Base-by-base conservation (phyloP, 2,329 filamentous ascomycete species). In the Alternaria consortialis region DNA sequence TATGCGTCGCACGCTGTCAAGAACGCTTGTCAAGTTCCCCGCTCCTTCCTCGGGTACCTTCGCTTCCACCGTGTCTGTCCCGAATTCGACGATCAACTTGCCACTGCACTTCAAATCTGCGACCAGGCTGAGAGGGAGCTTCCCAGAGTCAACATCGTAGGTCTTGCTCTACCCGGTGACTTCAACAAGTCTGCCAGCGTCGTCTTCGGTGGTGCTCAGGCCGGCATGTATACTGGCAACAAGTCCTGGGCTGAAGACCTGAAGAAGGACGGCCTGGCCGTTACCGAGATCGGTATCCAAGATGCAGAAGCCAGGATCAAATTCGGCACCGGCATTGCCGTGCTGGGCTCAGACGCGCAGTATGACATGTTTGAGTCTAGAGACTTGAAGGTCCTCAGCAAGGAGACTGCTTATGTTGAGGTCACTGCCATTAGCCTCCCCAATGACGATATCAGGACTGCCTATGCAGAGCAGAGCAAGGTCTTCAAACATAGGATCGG, bases 11-110 rank as follows among this genome's bases (percentile, higher is more conserved):
- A 84, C 12, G 84, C 73, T 20, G 69, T 93, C 63, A 80, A 85
- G n/a, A 78, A 84, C 7, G 88, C 88, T 3, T 87, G 89, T 20
- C 84, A 86, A 34, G 87, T 96, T 0, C 84, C 97, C 40, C 87
- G 88, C 61, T 97, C 95, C 74, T 98, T 98, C 74, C 87, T 97
- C 65, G 91, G 92, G 66, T 99, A 97, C 68, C 83, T 98, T 0
- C 83, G 94, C 9, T 87, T 91, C 62, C 94, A 98, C 73, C 86
- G 91, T 37, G 94, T 96, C 15, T 97, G 93, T 71, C 90, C 91
- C 0, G 95, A 98, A 76, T 91, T 94, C 73, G 82, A 79, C 0
- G 81, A 84, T 0, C 86, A 94, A 64, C 83, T 98, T 59, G 79
- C 86, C 15, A 81, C 84, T 0, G 93, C 94, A 0, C 82, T 90